Conservation (phyloP, 306 rosid species). For the Acacia melanoxylon region DNA sequence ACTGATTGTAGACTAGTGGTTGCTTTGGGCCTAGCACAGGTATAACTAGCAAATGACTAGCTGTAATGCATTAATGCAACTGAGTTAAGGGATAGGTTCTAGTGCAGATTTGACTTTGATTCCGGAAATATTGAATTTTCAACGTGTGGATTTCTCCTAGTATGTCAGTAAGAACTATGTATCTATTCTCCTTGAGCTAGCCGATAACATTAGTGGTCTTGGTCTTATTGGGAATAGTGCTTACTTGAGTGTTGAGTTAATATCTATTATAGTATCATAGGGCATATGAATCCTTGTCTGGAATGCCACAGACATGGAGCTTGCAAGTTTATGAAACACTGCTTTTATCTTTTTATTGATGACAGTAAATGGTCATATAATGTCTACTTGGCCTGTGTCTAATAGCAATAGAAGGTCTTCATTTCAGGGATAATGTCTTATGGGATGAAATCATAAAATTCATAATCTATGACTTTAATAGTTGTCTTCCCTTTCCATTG, state of each 20-base stretch:
- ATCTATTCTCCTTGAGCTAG: slow-evolving; percentile 4
- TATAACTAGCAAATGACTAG: not conserved
- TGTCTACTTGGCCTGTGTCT: slow-evolving; percentile 3
- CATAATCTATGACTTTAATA: slow-evolving; percentile 7
- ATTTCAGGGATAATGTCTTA: not conserved
- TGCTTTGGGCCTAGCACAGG: not conserved
- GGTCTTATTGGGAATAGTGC: slow-evolving; percentile 7
- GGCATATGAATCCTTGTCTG: slow-evolving; percentile 2
- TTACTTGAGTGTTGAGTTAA: not conserved
- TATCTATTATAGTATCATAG: not conserved
- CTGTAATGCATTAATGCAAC: not conserved
- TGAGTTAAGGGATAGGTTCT: not conserved
- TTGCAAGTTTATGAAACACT: not conserved
- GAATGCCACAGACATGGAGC: not conserved
- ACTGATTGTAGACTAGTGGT: not conserved
- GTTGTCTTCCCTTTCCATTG: slow-evolving; percentile 6
- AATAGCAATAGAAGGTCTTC: not conserved
- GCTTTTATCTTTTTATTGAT: not conserved
- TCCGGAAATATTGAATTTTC: not conserved
- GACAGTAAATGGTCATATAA: not conserved
- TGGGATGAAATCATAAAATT: slow-evolving; percentile 4
- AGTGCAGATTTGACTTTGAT: not conserved
- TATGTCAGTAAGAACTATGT: not conserved
- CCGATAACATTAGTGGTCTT: not conserved
- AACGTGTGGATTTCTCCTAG: not conserved